Evolutionary conservation across 1,284 basidiomycete genomes (phyloP), one percentile per base, ranked within the genome.

Genomic region (Malassezia equina): DNA sequence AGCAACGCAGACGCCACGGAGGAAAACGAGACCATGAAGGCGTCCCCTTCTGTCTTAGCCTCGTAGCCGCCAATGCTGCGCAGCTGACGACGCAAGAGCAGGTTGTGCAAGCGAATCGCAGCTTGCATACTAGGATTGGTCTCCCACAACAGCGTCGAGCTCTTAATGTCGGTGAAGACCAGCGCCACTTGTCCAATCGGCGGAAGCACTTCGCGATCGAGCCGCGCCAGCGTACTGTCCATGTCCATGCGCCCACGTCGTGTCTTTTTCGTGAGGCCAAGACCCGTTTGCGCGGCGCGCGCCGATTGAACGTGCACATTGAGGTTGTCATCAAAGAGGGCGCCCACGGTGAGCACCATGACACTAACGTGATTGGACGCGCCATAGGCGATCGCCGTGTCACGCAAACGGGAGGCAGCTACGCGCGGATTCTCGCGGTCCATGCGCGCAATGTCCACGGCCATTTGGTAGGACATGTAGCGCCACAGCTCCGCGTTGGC

Each of bases 1-100:
- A 90, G 83, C 33, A 98, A 76, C 0, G 90, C 94, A 0, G 88
- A 81, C 3, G 88, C 80, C 7, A 90, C 83, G 4, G 84, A 87
- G 8, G 87, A 86, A 81, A 99, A 98, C n/a, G 67, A 91, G 45
- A 93, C 91, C 88, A 98, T 94, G 79, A 98, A 98, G 0, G 93
- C 85, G 71, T 98, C 94, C 32, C 94, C 94, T 84, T 98, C 94
- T 19, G 94, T 98, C 77, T 99, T 99, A 68, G 96, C 93, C 77
- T 98, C 91, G 76, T 96, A 99, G 0, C 94, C 94, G 39, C 90
- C 91, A 69, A 91, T 93, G 49, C 87, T 80, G 28, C 93, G 83
- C 40, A 98, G 78, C 63, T 88, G 85, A 9, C 91, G 81, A 21
- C 93, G 84, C 55, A 98, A 80, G 13, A 96, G 79, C 57, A 79